Evolutionary conservation across 2,329 filamentous ascomycete genomes (phyloP), one percentile per base, ranked within the genome.

Genomic region (Aspergillus sp.): DNA sequence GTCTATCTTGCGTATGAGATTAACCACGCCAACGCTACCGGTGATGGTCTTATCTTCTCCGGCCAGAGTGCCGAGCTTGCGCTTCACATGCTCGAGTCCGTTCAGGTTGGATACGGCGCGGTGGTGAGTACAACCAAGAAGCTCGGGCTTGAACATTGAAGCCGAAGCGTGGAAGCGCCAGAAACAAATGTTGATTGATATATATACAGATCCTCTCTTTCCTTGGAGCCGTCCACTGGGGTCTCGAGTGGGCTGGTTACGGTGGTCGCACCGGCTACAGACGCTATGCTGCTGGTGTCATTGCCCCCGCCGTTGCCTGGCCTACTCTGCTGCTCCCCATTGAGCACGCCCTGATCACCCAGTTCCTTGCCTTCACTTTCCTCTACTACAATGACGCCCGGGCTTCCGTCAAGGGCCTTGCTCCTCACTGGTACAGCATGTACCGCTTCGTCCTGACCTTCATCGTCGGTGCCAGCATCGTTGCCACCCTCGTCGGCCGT

Each of bases 371-470:
- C 39, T 97, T 97, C 75, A 89, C 87, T 56, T 86, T 86, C 65
- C 83, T 96, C 59, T 97, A 96, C 80, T 93, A 93, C 72, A 87
- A 87, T 59, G 93, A 97, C 71, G 82, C 89, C 7, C 84, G 87
- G 27, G 91, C 91, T 14, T 84, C 88, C 8, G 82, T 83, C 52
- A 80, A 81, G 41, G 93, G 92, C 64, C 95, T 90, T 88, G 87
- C 89, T 3, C 93, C 93, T 23, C 71, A 81, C 39, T 97, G 93
- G 93, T 97, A 96, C 73, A 84, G 82, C 59, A 90, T 87, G 50
- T 97, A 97, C 79, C 90, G 93, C 35, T 97, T 96, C 75, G 88
- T 96, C 8, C 82, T 97, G 66, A 97, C 93, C 2, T 93, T 93
- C 73, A 84, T 97, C 60, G 93, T 96, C 27, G 93, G 93, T 40